A percentile compares a stretch with the other conserved stretches of the same genome.
These are phyloP conservation scores for Ascosphaera pollenicola DNA, from an alignment of 2,329 filamentous ascomycete genomes.

Conservation along the genomic window DNA sequence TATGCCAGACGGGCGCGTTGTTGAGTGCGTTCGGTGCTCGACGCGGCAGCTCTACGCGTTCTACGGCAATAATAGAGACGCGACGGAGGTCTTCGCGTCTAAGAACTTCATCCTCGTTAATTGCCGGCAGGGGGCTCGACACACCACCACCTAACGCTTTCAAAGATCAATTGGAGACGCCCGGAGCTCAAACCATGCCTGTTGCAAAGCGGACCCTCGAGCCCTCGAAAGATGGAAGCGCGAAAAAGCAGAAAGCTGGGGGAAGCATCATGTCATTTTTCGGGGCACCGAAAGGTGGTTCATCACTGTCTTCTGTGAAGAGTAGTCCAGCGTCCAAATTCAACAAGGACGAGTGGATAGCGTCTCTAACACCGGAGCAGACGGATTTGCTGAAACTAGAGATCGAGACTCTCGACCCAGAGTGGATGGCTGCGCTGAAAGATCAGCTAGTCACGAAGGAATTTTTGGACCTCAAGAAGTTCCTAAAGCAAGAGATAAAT, in stretches of 20 bases:
- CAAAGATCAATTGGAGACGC: too few relatives aligned
- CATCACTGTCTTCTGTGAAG: constrained; percentile 5
- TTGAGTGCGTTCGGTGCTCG: too few relatives aligned
- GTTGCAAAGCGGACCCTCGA: background rate
- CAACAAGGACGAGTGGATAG: constrained; percentile 80
- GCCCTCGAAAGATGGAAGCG: background rate
- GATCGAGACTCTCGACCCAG: constrained; percentile 77
- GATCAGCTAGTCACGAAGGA: constrained; percentile 59
- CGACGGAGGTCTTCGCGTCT: too few relatives aligned
- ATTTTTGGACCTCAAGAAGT: constrained; percentile 74
- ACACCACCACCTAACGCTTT: too few relatives aligned
- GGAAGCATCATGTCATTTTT: constrained; percentile 83
- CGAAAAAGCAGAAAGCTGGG: constrained; percentile 52
- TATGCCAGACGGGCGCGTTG: too few relatives aligned
- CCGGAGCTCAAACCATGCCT: background rate
- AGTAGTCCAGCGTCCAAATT: constrained; percentile 32
- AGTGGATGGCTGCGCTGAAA: constrained; percentile 75
- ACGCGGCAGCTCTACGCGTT: too few relatives aligned
- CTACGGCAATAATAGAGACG: too few relatives aligned
- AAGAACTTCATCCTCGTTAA: too few relatives aligned
- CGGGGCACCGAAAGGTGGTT: constrained; percentile 36
- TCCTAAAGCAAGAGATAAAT: constrained; percentile 56
- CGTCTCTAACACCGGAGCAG: constrained; percentile 57
- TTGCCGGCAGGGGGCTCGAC: too few relatives aligned
- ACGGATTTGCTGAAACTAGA: constrained; percentile 64